Evolutionary conservation across 495 filamentous ascomycete genomes (phyloP).

Genomic region (Aspergillus diversus): DNA sequence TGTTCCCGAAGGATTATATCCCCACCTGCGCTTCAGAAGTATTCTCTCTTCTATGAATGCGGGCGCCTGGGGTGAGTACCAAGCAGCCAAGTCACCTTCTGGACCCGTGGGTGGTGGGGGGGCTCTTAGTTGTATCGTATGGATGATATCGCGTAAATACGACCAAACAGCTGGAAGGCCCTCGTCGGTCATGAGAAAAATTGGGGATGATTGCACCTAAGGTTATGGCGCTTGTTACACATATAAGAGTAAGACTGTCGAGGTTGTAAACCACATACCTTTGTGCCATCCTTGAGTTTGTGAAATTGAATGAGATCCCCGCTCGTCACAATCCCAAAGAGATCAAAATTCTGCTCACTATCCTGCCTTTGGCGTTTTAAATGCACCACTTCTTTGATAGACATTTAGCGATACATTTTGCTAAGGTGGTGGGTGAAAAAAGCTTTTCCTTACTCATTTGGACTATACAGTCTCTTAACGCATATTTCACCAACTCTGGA

Average conservation of each 20-base stretch:
- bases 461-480: neutral
- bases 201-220: conserved; percentile 1
- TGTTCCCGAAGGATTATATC: neutral
- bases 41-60: neutral
- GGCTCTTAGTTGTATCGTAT: neutral
- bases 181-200: neutral
- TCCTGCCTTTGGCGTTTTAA: neutral
- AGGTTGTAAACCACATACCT: neutral
- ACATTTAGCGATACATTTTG: neutral
- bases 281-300: neutral
- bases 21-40: neutral
- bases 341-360: neutral
- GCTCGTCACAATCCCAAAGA: neutral
- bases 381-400: neutral
- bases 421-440: neutral
- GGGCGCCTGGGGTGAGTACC: neutral
- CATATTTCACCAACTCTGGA: neutral
- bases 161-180: neutral
- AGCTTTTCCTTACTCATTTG: neutral
- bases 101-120: neutral
- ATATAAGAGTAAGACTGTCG: neutral
- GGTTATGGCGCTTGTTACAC: neutral
- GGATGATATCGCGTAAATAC: neutral
- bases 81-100: neutral
- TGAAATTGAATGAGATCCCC: conserved; percentile 1